A percentile compares a stretch with the other conserved stretches of the same genome.
Conservation (phyloP, 108 stramenopile species). For the Cyclotella choctawhatcheeana region DNA sequence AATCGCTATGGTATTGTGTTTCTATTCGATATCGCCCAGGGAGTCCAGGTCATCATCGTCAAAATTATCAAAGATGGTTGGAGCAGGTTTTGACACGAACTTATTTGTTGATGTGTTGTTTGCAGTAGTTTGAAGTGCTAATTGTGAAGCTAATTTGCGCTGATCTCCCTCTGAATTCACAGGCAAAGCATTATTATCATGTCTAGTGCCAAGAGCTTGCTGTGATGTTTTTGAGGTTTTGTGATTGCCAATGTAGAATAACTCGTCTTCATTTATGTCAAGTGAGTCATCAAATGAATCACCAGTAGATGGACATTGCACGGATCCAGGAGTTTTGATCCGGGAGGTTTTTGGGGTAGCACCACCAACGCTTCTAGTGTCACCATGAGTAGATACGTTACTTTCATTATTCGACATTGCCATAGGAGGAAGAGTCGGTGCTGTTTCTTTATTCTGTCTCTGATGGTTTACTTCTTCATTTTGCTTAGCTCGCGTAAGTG, state of each 20-base stretch:
- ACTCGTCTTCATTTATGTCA: conserved; percentile 14
- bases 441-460: background rate
- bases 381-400: background rate
- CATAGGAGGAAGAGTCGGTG: background rate
- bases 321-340: background rate
- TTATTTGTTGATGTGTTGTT: background rate
- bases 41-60: conserved; percentile 8
- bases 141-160: too few species aligned
- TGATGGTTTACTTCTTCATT: background rate
- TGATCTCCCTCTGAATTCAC: too few species aligned
- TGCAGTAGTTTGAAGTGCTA: background rate
- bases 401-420: background rate
- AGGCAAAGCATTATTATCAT: too few species aligned
- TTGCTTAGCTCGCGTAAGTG: background rate
- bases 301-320: background rate
- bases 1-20: background rate
- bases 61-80: background rate
- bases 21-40: background rate
- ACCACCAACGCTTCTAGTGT: background rate
- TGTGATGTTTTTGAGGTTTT: too few species aligned
- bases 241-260: background rate
- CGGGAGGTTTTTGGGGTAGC: background rate
- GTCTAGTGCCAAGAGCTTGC: too few species aligned
- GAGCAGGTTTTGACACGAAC: background rate
- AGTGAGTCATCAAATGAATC: conserved; percentile 23